A percentile compares a stretch with the other conserved stretches of the same genome.
phyloP scores from a whole-genome alignment of 352 stramenopile genomes.

The Globisporangium iwayamae region DNA sequence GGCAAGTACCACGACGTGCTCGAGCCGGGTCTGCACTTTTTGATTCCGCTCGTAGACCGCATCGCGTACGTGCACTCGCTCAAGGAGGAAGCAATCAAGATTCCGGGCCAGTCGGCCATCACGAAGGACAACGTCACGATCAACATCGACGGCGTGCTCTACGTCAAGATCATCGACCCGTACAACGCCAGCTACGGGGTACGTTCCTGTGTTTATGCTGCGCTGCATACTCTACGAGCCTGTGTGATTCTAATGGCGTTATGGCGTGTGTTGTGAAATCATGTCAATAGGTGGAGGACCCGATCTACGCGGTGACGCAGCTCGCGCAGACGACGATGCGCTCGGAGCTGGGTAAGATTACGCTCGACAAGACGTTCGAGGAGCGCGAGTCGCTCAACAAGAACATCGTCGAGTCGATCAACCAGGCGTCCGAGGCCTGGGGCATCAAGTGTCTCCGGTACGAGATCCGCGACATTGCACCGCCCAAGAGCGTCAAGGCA shows the following conservation, averaged over 20 bases:
- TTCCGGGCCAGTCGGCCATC: slow-evolving; percentile 87
- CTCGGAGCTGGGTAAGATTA: slow-evolving; percentile 91
- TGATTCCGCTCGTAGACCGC: slow-evolving; percentile 87
- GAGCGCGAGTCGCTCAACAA: slow-evolving; percentile 91
- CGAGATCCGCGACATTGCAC: slow-evolving; percentile 90
- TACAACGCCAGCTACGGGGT: slow-evolving; percentile 87
- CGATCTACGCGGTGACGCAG: slow-evolving; percentile 88
- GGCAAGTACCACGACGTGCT: slow-evolving; percentile 89
- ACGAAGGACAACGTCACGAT: slow-evolving; percentile 92
- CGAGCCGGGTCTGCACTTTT: slow-evolving; percentile 84
- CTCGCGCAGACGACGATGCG: slow-evolving; percentile 91
- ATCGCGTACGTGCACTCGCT: slow-evolving; percentile 91
- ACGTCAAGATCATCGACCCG: slow-evolving; percentile 88
- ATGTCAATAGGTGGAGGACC: slow-evolving; percentile 53
- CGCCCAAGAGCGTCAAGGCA: slow-evolving; percentile 79
- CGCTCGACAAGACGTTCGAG: slow-evolving; percentile 92
- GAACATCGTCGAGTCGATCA: slow-evolving; percentile 90
- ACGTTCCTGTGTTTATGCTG: not conserved
- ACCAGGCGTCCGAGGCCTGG: slow-evolving; percentile 87
- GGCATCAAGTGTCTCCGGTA: slow-evolving; percentile 90
- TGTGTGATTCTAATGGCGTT: not conserved
- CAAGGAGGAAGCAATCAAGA: slow-evolving; percentile 91
- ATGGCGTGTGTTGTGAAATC: not conserved
- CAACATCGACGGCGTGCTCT: slow-evolving; percentile 90
- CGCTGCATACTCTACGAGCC: not conserved